Percentiles rank a stretch among this genome's conserved stretches.
Conservation (phyloP, 805 yeast genomes). For the Ogataea glucozyma region DNA sequence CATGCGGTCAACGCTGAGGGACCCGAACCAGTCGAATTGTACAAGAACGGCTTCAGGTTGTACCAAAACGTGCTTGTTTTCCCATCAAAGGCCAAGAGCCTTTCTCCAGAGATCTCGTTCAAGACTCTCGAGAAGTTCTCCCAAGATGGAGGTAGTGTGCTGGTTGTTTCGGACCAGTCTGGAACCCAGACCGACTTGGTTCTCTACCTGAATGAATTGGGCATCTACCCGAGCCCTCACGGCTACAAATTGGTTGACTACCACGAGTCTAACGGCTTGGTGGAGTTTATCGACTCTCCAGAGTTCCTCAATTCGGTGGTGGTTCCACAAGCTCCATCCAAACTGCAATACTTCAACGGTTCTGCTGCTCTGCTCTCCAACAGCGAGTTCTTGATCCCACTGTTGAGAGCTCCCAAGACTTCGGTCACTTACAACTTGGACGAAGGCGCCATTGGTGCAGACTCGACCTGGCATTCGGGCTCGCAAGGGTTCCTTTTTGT, state of each 20-base stretch:
- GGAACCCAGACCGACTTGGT: slow-evolving; percentile 63
- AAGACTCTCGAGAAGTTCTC: slow-evolving; percentile 59
- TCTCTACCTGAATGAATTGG: slow-evolving; percentile 72
- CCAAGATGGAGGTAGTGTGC: slow-evolving; percentile 70
- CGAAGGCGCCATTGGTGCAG: slow-evolving; percentile 37
- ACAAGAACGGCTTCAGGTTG: slow-evolving; percentile 43
- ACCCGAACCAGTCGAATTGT: slow-evolving; percentile 29
- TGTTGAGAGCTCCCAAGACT: slow-evolving; percentile 64
- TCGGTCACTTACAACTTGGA: slow-evolving; percentile 56
- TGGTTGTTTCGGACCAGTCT: slow-evolving; percentile 57
- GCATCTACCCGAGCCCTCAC: slow-evolving; percentile 81
- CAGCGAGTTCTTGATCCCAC: slow-evolving; percentile 68
- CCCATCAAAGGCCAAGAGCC: slow-evolving; percentile 52
- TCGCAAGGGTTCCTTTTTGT: slow-evolving; percentile 74
- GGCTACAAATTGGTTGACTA: slow-evolving; percentile 65
- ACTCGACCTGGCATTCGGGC: slow-evolving; percentile 75
- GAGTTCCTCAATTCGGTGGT: slow-evolving; percentile 34
- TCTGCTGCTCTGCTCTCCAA: slow-evolving; percentile 71
- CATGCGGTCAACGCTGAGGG: slow-evolving; percentile 23
- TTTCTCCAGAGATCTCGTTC: slow-evolving; percentile 43
- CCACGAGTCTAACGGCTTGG: slow-evolving; percentile 41
- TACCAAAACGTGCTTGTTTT: slow-evolving; percentile 60
- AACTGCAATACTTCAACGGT: slow-evolving; percentile 41
- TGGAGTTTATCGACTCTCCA: slow-evolving; percentile 28
- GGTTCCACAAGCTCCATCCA: slow-evolving; percentile 16